Evolutionary conservation across 2,329 filamentous ascomycete species (phyloP).

Genomic region (Xylaria sp.): DNA sequence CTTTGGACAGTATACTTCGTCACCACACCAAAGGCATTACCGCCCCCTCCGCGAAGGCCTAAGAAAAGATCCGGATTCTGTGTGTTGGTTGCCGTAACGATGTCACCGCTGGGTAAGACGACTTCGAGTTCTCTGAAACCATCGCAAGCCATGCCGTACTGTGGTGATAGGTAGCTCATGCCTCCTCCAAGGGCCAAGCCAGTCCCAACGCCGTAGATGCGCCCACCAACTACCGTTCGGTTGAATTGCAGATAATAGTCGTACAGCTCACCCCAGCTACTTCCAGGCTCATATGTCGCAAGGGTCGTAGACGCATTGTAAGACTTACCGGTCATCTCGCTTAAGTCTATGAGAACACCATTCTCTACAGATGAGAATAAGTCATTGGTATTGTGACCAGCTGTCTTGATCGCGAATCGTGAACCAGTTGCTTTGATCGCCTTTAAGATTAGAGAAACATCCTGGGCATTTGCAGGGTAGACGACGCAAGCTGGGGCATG

Average conservation of each 20-base stretch:
- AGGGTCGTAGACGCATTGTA: conserved; percentile 27
- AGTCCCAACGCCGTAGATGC: conserved; percentile 27
- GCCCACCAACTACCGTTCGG: conserved; percentile 30
- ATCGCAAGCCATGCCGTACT: conserved; percentile 35
- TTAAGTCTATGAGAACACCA: conserved; percentile 31
- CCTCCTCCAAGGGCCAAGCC: conserved; percentile 30
- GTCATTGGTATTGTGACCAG: conserved; percentile 31
- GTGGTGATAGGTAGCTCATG: conserved; percentile 33
- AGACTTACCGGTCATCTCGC: conserved; percentile 26
- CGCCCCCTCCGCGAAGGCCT: conserved; percentile 26
- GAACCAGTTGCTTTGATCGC: conserved; percentile 16
- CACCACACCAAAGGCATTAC: conserved; percentile 28
- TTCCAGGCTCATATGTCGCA: conserved; percentile 33
- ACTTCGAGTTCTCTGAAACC: conserved; percentile 32
- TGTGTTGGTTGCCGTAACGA: conserved; percentile 23
- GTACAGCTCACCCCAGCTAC: conserved; percentile 31
- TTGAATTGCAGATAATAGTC: conserved; percentile 22
- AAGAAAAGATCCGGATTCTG: conserved; percentile 30
- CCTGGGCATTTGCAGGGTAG: conserved; percentile 25
- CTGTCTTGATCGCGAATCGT: conserved; percentile 27
- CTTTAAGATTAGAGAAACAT: conserved; percentile 22
- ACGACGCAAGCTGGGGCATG: conserved; percentile 28
- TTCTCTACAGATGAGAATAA: conserved; percentile 24
- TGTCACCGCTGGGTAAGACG: conserved; percentile 29
- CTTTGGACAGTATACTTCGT: conserved; percentile 31